phyloP scores from a whole-genome alignment of 2,329 filamentous ascomycete genomes.

The Pseudocercospora musae region DNA sequence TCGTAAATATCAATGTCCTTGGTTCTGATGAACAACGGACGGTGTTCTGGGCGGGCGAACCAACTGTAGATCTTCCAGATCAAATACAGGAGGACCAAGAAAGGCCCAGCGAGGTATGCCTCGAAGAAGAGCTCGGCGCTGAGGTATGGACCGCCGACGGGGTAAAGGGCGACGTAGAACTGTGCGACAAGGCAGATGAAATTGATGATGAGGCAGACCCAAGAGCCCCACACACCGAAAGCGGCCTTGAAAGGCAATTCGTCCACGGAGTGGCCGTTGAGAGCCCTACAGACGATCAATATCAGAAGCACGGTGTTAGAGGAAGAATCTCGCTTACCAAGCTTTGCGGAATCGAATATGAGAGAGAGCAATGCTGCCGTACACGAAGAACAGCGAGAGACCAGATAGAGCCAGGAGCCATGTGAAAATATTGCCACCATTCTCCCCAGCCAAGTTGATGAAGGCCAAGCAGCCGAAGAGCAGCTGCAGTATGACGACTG shows the following conservation, averaged over 20 bases:
- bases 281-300: slow-evolving; percentile 53
- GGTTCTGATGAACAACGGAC: slow-evolving; percentile 31
- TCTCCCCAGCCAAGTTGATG: slow-evolving; percentile 56
- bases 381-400: slow-evolving; percentile 71
- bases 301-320: neutral
- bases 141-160: slow-evolving; percentile 18
- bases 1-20: slow-evolving; percentile 39
- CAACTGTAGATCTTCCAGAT: slow-evolving; percentile 32
- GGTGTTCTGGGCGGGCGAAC: slow-evolving; percentile 29
- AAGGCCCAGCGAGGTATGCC: slow-evolving; percentile 30
- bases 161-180: slow-evolving; percentile 40
- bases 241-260: slow-evolving; percentile 45
- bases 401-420: slow-evolving; percentile 76
- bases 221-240: slow-evolving; percentile 42
- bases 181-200: slow-evolving; percentile 40
- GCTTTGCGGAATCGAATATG: slow-evolving; percentile 85
- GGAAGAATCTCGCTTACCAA: slow-evolving; percentile 38
- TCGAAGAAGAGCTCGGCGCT: slow-evolving; percentile 29
- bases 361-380: slow-evolving; percentile 76
- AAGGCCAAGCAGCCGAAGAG: slow-evolving; percentile 70
- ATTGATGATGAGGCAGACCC: slow-evolving; percentile 40
- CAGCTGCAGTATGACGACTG: slow-evolving; percentile 66
- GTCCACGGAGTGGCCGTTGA: slow-evolving; percentile 46
- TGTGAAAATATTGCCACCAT: slow-evolving; percentile 62
- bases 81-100: slow-evolving; percentile 32